Percentiles rank a stretch among this genome's conserved stretches.
phyloP scores from a whole-genome alignment of 2,329 filamentous ascomycete species.

The Helicocarpus griseus region DNA sequence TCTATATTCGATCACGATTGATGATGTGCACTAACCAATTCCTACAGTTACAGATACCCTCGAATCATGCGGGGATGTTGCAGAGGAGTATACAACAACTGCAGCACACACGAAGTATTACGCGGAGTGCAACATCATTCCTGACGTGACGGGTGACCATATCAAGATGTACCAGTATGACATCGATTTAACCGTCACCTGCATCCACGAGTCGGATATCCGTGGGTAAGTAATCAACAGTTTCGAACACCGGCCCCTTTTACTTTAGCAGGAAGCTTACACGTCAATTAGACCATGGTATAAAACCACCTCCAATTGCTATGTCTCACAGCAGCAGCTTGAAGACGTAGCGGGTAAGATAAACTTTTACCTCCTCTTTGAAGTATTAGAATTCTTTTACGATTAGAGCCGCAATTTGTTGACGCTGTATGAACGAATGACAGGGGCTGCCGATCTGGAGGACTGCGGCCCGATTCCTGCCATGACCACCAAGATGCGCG shows the following conservation, averaged over 20 bases:
- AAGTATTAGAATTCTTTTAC: too few relatives aligned
- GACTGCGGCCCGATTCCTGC: background rate
- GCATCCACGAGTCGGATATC: background rate
- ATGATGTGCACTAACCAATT: too few relatives aligned
- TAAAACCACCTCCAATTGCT: background rate
- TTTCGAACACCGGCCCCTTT: too few relatives aligned
- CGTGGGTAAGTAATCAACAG: background rate
- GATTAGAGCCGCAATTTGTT: background rate
- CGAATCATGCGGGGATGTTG: background rate
- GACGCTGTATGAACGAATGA: background rate
- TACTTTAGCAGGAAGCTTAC: too few relatives aligned
- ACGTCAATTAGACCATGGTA: background rate
- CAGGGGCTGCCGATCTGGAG: background rate
- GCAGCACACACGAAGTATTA: background rate
- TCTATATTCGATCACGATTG: too few relatives aligned
- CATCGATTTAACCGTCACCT: background rate
- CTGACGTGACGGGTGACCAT: background rate
- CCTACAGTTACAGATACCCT: background rate
- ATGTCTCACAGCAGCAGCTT: background rate
- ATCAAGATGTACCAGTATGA: conserved; percentile 2
- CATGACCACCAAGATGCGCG: background rate
- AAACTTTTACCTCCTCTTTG: too few relatives aligned
- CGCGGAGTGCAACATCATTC: background rate
- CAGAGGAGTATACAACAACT: conserved; percentile 1
- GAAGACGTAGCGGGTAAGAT: background rate